These are phyloP conservation scores for Chaetomiaceae sp. DNA, from an alignment of 2,329 filamentous ascomycete species.

Conservation along the genomic window DNA sequence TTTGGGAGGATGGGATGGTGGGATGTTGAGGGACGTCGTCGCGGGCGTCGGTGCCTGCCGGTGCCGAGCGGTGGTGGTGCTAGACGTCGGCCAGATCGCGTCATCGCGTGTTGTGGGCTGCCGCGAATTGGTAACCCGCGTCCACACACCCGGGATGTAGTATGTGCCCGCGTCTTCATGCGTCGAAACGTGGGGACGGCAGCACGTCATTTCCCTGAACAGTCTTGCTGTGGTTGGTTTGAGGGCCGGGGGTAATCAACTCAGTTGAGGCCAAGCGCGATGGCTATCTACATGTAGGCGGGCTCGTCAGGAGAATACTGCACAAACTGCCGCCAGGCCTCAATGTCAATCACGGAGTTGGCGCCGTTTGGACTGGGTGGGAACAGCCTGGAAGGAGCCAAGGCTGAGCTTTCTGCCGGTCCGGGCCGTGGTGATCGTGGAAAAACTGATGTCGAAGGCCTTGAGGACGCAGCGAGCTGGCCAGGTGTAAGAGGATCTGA, in stretches of 20 bases:
- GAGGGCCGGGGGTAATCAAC: no score
- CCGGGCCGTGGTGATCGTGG: neutral
- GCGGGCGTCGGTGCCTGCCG: constrained; percentile 1
- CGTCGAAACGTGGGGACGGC: neutral
- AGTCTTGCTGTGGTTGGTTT: no score
- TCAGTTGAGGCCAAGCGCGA: no score
- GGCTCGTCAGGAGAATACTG: neutral
- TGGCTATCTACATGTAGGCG: no score
- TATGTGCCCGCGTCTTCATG: neutral
- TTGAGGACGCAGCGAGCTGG: no score
- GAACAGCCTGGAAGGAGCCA: neutral
- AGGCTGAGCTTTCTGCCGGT: neutral
- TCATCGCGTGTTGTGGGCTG: constrained; percentile 17
- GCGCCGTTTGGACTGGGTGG: neutral
- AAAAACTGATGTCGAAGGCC: no score
- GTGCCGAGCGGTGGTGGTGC: constrained; percentile 19
- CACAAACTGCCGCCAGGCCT: neutral
- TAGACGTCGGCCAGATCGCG: constrained; percentile 25
- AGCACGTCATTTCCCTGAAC: constrained; percentile 3
- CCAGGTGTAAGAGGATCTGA: no score
- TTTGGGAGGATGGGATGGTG: neutral
- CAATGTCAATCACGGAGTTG: neutral
- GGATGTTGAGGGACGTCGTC: neutral
- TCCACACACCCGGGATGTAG: no score
- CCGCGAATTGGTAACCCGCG: no score